Conservation (phyloP, 352 stramenopile genomes). For the Pythium dissimile region DNA sequence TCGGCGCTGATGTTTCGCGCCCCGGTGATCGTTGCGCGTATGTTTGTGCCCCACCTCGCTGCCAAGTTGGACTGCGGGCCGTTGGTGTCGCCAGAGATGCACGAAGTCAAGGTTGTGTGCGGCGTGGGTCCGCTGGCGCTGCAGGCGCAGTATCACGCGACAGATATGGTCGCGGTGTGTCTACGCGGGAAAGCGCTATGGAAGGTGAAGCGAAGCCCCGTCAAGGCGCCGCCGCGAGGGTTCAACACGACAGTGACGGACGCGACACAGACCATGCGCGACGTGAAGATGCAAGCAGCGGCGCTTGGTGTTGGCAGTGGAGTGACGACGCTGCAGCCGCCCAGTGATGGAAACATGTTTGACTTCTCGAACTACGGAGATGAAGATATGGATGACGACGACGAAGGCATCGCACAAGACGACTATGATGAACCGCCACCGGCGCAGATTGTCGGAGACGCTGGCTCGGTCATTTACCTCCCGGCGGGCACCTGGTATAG, state of each 20-base stretch:
- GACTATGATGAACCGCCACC: not conserved
- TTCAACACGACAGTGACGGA: slow-evolving; percentile 21
- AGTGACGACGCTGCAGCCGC: not conserved
- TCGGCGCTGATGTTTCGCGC: not conserved
- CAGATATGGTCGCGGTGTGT: slow-evolving; percentile 39
- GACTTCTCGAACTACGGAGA: slow-evolving; percentile 28
- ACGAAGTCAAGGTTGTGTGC: slow-evolving; percentile 16
- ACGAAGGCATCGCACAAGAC: not conserved
- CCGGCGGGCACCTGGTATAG: slow-evolving; percentile 49
- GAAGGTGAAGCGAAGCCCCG: slow-evolving; percentile 18
- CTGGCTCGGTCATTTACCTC: slow-evolving; percentile 52
- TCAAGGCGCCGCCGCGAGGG: slow-evolving; percentile 22
- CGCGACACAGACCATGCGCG: not conserved
- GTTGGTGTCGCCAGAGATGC: slow-evolving; percentile 7
- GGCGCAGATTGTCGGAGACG: slow-evolving; percentile 18
- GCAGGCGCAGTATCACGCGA: slow-evolving; percentile 42
- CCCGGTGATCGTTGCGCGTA: not conserved
- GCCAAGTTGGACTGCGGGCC: not conserved
- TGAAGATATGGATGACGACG: slow-evolving; percentile 4
- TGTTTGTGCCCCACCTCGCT: slow-evolving; percentile 10
- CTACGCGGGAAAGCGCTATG: slow-evolving; percentile 31
- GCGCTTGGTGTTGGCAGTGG: slow-evolving; percentile 3
- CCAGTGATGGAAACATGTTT: not conserved
- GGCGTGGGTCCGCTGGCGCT: not conserved
- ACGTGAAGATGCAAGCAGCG: not conserved